Evolutionary conservation across 192 early-diverging fungal species (phyloP).

Genomic region (Phycomyces nitens): DNA sequence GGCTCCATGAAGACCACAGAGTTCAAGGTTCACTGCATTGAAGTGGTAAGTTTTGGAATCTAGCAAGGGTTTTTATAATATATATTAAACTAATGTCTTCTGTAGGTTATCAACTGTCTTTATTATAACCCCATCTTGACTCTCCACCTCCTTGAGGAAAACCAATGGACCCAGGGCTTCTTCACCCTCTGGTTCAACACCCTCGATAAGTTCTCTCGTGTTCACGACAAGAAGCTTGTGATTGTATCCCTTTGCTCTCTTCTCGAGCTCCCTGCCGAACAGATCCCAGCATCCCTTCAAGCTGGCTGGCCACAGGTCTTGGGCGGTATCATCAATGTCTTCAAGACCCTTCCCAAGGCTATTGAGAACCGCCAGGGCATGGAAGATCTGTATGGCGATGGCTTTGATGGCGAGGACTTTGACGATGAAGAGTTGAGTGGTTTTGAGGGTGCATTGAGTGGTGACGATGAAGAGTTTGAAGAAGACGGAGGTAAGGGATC

Average conservation of each 20-base stretch:
- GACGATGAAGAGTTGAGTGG: conserved; percentile 22
- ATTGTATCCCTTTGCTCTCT: conserved; percentile 77
- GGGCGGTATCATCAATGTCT: conserved; percentile 64
- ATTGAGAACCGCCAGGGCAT: conserved; percentile 51
- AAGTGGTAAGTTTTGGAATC: conserved; percentile 48
- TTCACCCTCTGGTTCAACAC: conserved; percentile 77
- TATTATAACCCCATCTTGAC: conserved; percentile 85
- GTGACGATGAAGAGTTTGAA: conserved; percentile 52
- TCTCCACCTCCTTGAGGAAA: conserved; percentile 73
- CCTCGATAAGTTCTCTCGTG: conserved; percentile 70
- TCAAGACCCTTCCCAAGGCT: conserved; percentile 74
- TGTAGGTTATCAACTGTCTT: conserved; percentile 70
- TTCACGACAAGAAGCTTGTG: conserved; percentile 93
- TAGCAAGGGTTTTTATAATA: conserved; percentile 9
- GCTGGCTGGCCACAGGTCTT: conserved; percentile 73
- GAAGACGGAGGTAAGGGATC: conserved; percentile 25
- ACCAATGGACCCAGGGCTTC: conserved; percentile 70
- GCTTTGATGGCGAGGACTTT: conserved; percentile 54
- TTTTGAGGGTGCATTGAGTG: conserved; percentile 49
- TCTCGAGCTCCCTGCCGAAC: conserved; percentile 63
- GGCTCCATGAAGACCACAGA: conserved; percentile 58
- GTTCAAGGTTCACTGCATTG: conserved; percentile 75
- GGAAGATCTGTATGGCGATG: conserved; percentile 52
- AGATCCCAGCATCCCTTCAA: conserved; percentile 71
- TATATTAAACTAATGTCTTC: no score